Percentiles rank a stretch among this genome's conserved stretches.
Evolutionary conservation across 805 yeast species (phyloP).

Genomic region (Wickerhamiella cacticola): DNA sequence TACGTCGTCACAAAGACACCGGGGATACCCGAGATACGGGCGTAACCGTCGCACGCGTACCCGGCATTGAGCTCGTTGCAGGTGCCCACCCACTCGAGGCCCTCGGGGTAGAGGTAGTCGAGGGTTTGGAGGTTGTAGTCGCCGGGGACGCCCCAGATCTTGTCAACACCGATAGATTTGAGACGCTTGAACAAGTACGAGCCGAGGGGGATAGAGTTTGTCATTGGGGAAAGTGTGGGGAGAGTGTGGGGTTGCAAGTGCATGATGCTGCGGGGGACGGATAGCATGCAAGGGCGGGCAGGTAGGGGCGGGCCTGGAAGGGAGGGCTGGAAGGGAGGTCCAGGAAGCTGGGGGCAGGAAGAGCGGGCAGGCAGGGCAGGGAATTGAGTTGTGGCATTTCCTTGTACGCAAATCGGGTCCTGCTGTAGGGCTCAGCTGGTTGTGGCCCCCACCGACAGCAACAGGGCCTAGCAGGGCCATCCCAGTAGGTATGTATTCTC

Average conservation of each 20-base stretch:
- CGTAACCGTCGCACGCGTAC: slow-evolving; percentile 83
- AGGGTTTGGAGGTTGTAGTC: slow-evolving; percentile 35
- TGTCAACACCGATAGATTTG: slow-evolving; percentile 27
- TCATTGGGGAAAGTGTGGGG: not conserved
- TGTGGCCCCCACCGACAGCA: too few relatives aligned
- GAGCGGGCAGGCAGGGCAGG: too few relatives aligned
- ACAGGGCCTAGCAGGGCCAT: too few relatives aligned
- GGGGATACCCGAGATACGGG: slow-evolving; percentile 40
- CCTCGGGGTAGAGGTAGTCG: slow-evolving; percentile 28
- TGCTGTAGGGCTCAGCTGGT: too few relatives aligned
- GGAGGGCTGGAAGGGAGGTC: too few relatives aligned
- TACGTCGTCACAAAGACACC: slow-evolving; percentile 63
- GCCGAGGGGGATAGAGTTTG: slow-evolving; percentile 20
- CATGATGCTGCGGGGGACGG: too few relatives aligned
- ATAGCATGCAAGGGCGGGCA: too few relatives aligned
- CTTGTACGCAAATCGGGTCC: too few relatives aligned
- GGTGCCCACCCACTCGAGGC: slow-evolving; percentile 62
- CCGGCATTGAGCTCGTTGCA: slow-evolving; percentile 87
- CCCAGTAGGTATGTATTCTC: too few relatives aligned
- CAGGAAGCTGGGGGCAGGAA: too few relatives aligned
- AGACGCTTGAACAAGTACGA: slow-evolving; percentile 28
- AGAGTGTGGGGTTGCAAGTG: not conserved
- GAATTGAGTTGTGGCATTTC: too few relatives aligned
- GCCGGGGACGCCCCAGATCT: slow-evolving; percentile 36
- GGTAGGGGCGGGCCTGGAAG: too few relatives aligned